Evolutionary conservation across 2,329 filamentous ascomycete genomes (phyloP).

Genomic region (Trichoderma sp.): DNA sequence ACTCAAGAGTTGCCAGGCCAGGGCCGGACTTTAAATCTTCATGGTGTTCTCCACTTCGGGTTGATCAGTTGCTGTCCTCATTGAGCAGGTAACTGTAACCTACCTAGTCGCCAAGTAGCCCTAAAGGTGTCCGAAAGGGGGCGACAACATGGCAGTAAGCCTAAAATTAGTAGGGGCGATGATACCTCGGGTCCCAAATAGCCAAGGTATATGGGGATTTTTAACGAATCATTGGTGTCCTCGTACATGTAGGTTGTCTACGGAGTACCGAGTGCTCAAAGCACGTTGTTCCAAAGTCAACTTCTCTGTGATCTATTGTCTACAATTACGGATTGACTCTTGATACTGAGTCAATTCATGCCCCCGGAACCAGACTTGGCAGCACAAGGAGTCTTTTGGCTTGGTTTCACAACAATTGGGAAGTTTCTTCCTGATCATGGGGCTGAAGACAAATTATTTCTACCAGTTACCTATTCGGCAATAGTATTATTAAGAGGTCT

Average conservation of each 20-base stretch:
- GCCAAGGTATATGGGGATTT: not conserved
- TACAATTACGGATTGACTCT: not conserved
- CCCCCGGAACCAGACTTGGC: not conserved
- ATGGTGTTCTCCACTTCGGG: not conserved
- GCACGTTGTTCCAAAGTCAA: not conserved
- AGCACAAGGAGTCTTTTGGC: not conserved
- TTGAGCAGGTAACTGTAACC: not conserved
- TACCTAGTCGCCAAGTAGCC: not conserved
- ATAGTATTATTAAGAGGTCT: not conserved
- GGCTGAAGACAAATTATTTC: not conserved
- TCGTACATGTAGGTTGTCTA: not conserved
- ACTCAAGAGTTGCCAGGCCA: not conserved
- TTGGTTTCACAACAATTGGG: not conserved
- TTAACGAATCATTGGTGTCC: not conserved
- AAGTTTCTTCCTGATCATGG: not conserved
- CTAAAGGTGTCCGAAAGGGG: not conserved
- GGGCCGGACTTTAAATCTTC: not conserved
- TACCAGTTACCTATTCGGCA: not conserved
- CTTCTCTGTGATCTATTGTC: not conserved
- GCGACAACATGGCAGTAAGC: not conserved
- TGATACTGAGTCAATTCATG: not conserved
- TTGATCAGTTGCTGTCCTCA: not conserved
- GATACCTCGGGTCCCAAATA: not conserved
- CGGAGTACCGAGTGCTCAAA: not conserved
- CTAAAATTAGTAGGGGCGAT: not conserved